A percentile compares a stretch with the other conserved stretches of the same genome.
Conservation (phyloP, 2,329 filamentous ascomycete species). For the Alternaria sp. region DNA sequence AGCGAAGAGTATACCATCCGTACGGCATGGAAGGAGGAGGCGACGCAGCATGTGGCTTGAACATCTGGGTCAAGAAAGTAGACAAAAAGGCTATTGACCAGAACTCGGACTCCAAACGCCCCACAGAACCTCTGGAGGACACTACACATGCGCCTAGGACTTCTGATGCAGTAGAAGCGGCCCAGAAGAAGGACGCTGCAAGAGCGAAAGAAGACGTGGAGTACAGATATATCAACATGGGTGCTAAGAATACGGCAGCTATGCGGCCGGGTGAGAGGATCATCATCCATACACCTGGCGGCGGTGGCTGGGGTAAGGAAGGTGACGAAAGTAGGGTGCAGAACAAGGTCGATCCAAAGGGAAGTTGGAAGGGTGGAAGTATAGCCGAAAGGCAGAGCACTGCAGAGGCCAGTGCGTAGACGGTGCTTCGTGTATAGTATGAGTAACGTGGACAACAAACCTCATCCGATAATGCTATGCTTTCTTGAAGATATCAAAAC, state of each 20-base stretch:
- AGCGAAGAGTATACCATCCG: conserved; percentile 77
- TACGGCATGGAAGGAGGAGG: conserved; percentile 86
- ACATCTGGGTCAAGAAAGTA: conserved; percentile 84
- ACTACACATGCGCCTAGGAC: conserved; percentile 56
- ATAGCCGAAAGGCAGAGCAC: conserved; percentile 64
- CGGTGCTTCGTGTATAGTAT: background rate
- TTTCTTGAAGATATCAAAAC: background rate
- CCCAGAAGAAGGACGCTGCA: conserved; percentile 40
- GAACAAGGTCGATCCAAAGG: conserved; percentile 64
- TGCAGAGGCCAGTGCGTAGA: conserved; percentile 53
- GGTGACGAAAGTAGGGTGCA: conserved; percentile 64
- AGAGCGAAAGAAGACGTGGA: conserved; percentile 56
- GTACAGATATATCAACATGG: conserved; percentile 73
- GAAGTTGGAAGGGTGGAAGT: conserved; percentile 68
- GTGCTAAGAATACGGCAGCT: conserved; percentile 79
- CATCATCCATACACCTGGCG: conserved; percentile 79
- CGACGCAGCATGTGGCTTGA: conserved; percentile 79
- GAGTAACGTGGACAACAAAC: background rate
- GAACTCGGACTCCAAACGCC: conserved; percentile 33
- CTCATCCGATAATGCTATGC: background rate
- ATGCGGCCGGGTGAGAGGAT: conserved; percentile 82
- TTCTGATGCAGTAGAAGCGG: conserved; percentile 52
- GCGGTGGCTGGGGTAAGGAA: conserved; percentile 75
- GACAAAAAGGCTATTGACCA: conserved; percentile 37
- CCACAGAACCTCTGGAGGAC: conserved; percentile 25